Percentiles rank a stretch among this genome's conserved stretches.
Conservation (phyloP, 495 filamentous ascomycete species). For the Pyronema domesticum region DNA sequence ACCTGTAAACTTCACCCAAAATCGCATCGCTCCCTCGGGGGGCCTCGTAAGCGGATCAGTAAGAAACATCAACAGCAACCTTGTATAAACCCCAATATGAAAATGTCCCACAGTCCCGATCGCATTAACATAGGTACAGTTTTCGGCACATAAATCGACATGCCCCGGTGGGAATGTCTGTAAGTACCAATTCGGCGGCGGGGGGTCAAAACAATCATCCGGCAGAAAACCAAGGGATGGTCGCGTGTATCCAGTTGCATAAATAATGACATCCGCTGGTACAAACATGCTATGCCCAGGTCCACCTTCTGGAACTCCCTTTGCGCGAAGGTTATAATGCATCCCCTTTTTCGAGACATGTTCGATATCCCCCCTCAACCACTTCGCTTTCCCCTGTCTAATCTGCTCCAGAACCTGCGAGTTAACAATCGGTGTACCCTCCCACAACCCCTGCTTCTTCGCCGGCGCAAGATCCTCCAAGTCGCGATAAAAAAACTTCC, state of each 20-base stretch:
- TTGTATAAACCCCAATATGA: constrained; percentile 77
- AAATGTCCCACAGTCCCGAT: constrained; percentile 72
- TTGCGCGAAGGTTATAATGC: constrained; percentile 47
- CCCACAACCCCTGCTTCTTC: constrained; percentile 42
- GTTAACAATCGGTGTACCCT: constrained; percentile 74
- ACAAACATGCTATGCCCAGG: constrained; percentile 46
- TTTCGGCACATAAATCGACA: constrained; percentile 54
- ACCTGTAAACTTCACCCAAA: constrained; percentile 76
- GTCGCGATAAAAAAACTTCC: constrained; percentile 70
- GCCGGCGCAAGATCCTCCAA: constrained; percentile 57
- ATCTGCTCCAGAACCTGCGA: constrained; percentile 61
- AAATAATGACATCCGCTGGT: constrained; percentile 56
- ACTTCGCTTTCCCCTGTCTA: constrained; percentile 53
- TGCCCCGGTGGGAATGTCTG: constrained; percentile 58
- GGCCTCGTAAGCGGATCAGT: constrained; percentile 60
- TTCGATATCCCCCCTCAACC: constrained; percentile 65
- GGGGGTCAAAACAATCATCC: constrained; percentile 45
- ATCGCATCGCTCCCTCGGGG: constrained; percentile 53
- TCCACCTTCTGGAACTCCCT: constrained; percentile 55
- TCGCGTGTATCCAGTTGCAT: constrained; percentile 67
- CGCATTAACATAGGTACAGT: constrained; percentile 66
- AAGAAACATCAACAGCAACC: constrained; percentile 71
- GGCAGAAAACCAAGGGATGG: constrained; percentile 60
- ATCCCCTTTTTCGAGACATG: constrained; percentile 46
- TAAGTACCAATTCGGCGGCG: constrained; percentile 75